These are phyloP conservation scores for Pulveroboletus frians DNA, from an alignment of 768 basidiomycete species.

Conservation along the genomic window DNA sequence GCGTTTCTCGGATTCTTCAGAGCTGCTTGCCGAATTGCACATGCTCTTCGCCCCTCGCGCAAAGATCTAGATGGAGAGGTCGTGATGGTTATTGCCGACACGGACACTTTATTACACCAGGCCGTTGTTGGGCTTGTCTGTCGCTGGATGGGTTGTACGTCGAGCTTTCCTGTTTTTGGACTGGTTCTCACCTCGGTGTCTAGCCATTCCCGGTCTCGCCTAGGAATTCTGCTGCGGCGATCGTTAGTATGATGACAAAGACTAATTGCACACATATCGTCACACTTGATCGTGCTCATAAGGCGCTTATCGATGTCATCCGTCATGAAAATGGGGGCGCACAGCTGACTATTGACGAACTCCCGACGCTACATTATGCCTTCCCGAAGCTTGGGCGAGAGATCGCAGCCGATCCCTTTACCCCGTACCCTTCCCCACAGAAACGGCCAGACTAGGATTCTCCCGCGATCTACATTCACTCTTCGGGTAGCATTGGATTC, in stretches of 20 bases:
- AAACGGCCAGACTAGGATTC: too few species aligned
- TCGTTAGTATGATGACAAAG: constrained; percentile 22
- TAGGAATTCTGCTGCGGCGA: constrained; percentile 41
- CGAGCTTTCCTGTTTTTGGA: constrained; percentile 26
- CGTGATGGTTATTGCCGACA: constrained; percentile 22
- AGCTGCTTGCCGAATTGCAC: constrained; percentile 26
- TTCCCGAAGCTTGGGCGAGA: constrained; percentile 41
- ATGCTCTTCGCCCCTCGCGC: too few species aligned
- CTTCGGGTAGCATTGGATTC: constrained; percentile 47
- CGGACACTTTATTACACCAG: constrained; percentile 34
- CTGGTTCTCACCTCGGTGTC: too few species aligned
- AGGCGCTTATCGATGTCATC: constrained; percentile 10
- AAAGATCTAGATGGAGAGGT: constrained; percentile 19
- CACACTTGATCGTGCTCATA: constrained; percentile 17
- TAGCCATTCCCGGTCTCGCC: constrained; percentile 36
- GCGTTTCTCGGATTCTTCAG: constrained; percentile 25
- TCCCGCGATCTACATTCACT: constrained; percentile 44
- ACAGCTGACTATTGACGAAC: constrained; percentile 11
- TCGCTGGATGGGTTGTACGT: constrained; percentile 35
- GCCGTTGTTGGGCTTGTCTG: constrained; percentile 33
- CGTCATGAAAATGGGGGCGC: background rate
- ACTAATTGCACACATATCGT: constrained; percentile 18
- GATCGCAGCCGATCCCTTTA: constrained; percentile 11
- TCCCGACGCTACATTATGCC: constrained; percentile 20
- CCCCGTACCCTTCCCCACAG: constrained; percentile 11